A percentile compares a stretch with the other conserved stretches of the same genome.
Conservation (phyloP, 139 green algal genomes). For the Dunaliella primolecta region DNA sequence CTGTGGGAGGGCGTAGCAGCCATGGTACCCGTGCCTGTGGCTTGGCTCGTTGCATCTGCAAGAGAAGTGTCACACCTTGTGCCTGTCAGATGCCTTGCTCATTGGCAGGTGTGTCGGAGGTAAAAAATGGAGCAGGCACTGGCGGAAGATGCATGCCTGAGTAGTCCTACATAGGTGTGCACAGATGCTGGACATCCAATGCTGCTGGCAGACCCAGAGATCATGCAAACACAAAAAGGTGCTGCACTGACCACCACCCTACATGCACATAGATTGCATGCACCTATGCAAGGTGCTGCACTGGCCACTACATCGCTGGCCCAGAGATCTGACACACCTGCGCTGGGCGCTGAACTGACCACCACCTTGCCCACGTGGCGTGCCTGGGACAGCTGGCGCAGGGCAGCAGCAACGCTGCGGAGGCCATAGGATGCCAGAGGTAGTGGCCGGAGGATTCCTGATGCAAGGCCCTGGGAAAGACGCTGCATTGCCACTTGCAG, state of each 20-base stretch:
- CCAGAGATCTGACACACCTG: neutral
- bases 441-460: conserved; percentile 40
- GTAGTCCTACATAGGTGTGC: neutral
- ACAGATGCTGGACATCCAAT: neutral
- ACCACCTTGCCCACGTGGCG: conserved; percentile 85
- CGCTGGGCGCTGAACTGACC: conserved; percentile 12
- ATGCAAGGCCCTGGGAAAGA: conserved; percentile 16
- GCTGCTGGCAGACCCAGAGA: neutral
- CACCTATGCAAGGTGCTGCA: neutral
- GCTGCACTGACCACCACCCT: neutral
- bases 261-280: neutral
- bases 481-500: conserved; percentile 29
- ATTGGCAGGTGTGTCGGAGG: neutral
- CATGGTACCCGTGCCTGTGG: neutral
- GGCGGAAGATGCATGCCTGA: neutral
- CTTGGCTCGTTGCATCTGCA: neutral
- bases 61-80: neutral
- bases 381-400: conserved; percentile 67
- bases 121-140: neutral
- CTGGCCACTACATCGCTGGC: no score
- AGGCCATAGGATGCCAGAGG: conserved; percentile 35
- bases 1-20: neutral
- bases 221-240: neutral
- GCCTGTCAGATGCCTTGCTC: neutral
- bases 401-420: conserved; percentile 29